Conservation (phyloP, 257 asterid species). For the Salvia rosmarinus region DNA sequence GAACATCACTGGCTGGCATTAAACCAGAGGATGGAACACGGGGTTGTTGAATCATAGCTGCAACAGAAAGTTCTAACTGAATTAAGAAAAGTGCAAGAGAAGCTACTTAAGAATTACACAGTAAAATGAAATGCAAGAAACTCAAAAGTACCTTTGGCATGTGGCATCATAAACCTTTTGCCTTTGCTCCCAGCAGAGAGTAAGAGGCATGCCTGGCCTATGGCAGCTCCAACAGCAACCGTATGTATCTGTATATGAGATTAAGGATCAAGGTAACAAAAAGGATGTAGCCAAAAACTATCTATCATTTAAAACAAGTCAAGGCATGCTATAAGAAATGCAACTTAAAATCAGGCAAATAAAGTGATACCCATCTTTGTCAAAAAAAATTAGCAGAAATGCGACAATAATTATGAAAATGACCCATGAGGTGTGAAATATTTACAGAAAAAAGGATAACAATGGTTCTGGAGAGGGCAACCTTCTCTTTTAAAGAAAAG, state of each 20-base stretch:
- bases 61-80: slow-evolving; percentile 34
- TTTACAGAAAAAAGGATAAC: slow-evolving; percentile 3
- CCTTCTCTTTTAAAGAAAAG: neutral
- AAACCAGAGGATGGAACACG: slow-evolving; percentile 84
- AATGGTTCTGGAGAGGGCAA: slow-evolving; percentile 10
- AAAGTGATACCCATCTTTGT: slow-evolving; percentile 2
- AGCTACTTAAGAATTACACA: slow-evolving; percentile 11
- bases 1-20: slow-evolving; percentile 87
- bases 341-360: slow-evolving; percentile 7
- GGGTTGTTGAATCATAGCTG: slow-evolving; percentile 96
- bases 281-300: neutral
- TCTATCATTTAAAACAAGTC: slow-evolving; percentile 5
- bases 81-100: slow-evolving; percentile 27
- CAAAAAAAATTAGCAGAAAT: slow-evolving; percentile 2
- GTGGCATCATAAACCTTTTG: slow-evolving; percentile 89
- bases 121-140: slow-evolving; percentile 14
- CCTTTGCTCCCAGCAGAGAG: slow-evolving; percentile 93
- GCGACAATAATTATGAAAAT: neutral
- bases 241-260: slow-evolving; percentile 71
- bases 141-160: slow-evolving; percentile 64
- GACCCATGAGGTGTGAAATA: neutral
- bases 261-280: slow-evolving; percentile 23
- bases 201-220: slow-evolving; percentile 93
- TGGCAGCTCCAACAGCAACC: slow-evolving; percentile 80
- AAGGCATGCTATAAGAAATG: neutral